Evolutionary conservation across 169 alveolate species (phyloP).

Genomic region (Eimeria falciformis): DNA sequence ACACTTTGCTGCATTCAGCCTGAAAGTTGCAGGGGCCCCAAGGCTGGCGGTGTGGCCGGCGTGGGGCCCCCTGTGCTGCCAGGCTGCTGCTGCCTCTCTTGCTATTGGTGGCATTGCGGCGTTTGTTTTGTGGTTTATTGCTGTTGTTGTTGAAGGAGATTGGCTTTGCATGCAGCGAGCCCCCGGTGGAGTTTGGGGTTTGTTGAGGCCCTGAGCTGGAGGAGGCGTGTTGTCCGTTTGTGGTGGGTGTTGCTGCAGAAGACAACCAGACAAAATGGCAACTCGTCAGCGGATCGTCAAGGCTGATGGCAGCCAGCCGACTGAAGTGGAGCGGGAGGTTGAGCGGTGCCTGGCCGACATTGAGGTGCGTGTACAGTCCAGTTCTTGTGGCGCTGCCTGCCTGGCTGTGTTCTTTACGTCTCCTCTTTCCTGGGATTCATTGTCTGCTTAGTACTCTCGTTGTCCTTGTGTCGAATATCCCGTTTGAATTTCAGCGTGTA

Average conservation of each 20-base stretch:
- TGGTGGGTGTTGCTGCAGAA: conserved; percentile 16
- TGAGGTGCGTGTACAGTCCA: conserved; percentile 4
- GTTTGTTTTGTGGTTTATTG: not conserved
- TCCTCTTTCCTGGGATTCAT: not conserved
- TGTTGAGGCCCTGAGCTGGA: too few relatives aligned
- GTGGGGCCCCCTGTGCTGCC: too few relatives aligned
- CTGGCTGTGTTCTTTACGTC: not conserved
- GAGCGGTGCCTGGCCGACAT: conserved; percentile 61
- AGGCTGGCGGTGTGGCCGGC: too few relatives aligned
- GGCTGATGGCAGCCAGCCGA: conserved; percentile 73
- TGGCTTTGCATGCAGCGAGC: not conserved
- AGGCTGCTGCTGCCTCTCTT: not conserved
- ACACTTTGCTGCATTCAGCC: too few relatives aligned
- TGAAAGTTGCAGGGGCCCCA: too few relatives aligned
- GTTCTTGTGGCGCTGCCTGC: not conserved
- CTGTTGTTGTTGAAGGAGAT: not conserved
- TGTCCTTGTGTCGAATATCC: too few relatives aligned
- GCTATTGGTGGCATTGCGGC: not conserved
- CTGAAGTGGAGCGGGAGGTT: conserved; percentile 69
- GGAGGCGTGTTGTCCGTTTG: not conserved
- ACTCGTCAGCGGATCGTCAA: conserved; percentile 65
- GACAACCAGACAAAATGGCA: conserved; percentile 15
- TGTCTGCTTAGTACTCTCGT: too few relatives aligned
- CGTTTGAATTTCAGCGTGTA: too few relatives aligned
- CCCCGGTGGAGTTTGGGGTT: not conserved